phyloP scores from a whole-genome alignment of 768 basidiomycete species.

The Boletus rufocinnamomeus region DNA sequence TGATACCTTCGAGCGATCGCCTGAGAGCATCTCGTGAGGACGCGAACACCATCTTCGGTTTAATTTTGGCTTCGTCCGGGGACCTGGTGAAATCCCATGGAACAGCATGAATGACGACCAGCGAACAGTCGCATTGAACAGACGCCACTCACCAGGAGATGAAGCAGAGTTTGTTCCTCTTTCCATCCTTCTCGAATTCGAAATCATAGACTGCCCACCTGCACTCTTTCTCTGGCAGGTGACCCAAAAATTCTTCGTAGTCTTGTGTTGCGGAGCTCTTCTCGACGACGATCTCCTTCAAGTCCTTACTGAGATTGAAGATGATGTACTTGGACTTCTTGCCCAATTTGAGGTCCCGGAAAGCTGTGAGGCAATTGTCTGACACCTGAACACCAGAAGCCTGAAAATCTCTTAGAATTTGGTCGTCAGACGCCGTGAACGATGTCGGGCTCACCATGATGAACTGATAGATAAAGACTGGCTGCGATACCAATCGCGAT shows the following conservation, averaged over 20 bases:
- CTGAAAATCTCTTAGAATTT: constrained; percentile 14
- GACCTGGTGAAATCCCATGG: constrained; percentile 54
- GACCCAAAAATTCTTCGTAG: constrained; percentile 73
- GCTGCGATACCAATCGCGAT: constrained; percentile 32
- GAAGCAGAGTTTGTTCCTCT: constrained; percentile 88
- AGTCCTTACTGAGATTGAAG: constrained; percentile 59
- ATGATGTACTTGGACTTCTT: constrained; percentile 85
- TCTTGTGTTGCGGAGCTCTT: constrained; percentile 51
- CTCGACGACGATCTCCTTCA: constrained; percentile 74
- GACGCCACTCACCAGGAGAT: constrained; percentile 72
- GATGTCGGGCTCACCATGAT: constrained; percentile 32
- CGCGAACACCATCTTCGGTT: constrained; percentile 93
- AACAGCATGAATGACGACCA: background rate
- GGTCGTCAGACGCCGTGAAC: background rate
- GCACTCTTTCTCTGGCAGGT: constrained; percentile 73
- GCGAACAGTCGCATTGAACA: background rate
- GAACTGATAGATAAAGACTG: constrained; percentile 23
- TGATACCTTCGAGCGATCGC: constrained; percentile 74
- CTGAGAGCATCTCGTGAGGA: constrained; percentile 85
- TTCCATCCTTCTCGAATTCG: constrained; percentile 73
- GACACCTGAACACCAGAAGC: constrained; percentile 49
- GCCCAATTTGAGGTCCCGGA: constrained; percentile 24
- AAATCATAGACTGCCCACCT: constrained; percentile 93
- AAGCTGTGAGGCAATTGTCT: constrained; percentile 45
- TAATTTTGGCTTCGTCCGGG: constrained; percentile 83